Base-by-base conservation (phyloP, 1,284 basidiomycete genomes). In the Earliella scabrosa region DNA sequence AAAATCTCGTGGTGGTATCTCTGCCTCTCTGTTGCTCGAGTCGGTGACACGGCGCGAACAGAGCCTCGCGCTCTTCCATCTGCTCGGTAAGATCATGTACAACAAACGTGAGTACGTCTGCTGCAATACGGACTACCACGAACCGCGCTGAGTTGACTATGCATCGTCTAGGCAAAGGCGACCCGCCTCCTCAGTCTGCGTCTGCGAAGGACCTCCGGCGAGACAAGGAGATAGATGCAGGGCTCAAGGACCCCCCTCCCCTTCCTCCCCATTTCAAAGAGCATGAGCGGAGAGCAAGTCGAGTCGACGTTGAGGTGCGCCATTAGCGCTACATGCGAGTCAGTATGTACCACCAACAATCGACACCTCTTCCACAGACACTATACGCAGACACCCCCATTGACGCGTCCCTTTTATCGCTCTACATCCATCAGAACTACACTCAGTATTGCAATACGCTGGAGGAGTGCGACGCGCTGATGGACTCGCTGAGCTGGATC, bases 371-470 rank as follows among this genome's bases (percentile, higher is more conserved):
- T n/a, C n/a, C n/a, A 4, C 66, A 95, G 93, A 69, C 69, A 11
- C 74, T 97, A 3, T 93, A 93, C 66, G 84, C 90, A 0, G 91
- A 95, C 60, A 90, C 94, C 0, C 95, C 96, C 0, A 89, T 99
- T 41, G 96, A 98, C 70, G 85, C 93, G 0, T 92, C 92, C 1
- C 78, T 97, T 2, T 91, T 97, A 59, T 88, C 89, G 7, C 75
- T 97, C 4, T 99, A 98, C 71, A 80, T 97, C 3, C 95, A 98
- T 62, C 95, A 98, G 68, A 98, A 98, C 69, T 93, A 95, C 60
- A 82, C 88, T 0, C 86, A 88, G 50, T 99, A 94, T 69, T 94
- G 90, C 66, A 74, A 82, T 36, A 84, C 89, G 24, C 70, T 97
- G 0, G 92, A 96, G 4, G 79, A 98, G 58, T 88, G 88, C 58